Evolutionary conservation across 192 early-diverging fungal species (phyloP).

Genomic region (Gigaspora rosea): DNA sequence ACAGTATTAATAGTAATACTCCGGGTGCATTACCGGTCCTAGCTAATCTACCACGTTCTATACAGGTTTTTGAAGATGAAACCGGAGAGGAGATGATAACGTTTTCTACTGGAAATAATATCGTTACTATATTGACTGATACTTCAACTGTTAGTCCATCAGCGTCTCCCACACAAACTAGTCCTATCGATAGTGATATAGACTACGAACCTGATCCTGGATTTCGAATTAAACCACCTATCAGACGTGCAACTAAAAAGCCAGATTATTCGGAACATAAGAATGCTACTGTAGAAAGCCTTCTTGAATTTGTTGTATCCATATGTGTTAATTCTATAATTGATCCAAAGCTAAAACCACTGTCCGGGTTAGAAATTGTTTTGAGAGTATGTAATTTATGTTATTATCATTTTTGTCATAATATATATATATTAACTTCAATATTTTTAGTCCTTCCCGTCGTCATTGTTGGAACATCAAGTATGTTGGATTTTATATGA

Average conservation of each 20-base stretch:
- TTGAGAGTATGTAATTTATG: constrained; percentile 41
- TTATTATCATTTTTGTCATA: not conserved
- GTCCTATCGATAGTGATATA: constrained; percentile 3
- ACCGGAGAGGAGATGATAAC: constrained; percentile 28
- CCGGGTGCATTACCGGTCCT: not conserved
- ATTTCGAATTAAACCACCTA: constrained; percentile 29
- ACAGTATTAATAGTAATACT: constrained; percentile 15
- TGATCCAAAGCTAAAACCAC: constrained; percentile 43
- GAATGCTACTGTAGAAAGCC: constrained; percentile 42
- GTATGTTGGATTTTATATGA: not conserved
- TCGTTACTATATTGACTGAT: not conserved
- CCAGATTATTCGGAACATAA: constrained; percentile 33
- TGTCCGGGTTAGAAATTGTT: constrained; percentile 47
- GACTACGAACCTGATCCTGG: constrained; percentile 22
- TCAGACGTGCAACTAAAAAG: constrained; percentile 24
- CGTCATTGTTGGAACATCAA: constrained; percentile 40
- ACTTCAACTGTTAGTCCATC: not conserved
- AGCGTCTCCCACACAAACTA: not conserved
- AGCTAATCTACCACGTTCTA: not conserved
- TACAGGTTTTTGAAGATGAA: constrained; percentile 23
- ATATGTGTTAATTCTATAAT: constrained; percentile 53
- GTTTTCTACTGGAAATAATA: constrained; percentile 2
- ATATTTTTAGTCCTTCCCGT: constrained; percentile 37
- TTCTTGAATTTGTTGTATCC: constrained; percentile 54
- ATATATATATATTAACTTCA: not conserved